phyloP scores from a whole-genome alignment of 2,329 filamentous ascomycete genomes.

The Hypoxylon sp. region DNA sequence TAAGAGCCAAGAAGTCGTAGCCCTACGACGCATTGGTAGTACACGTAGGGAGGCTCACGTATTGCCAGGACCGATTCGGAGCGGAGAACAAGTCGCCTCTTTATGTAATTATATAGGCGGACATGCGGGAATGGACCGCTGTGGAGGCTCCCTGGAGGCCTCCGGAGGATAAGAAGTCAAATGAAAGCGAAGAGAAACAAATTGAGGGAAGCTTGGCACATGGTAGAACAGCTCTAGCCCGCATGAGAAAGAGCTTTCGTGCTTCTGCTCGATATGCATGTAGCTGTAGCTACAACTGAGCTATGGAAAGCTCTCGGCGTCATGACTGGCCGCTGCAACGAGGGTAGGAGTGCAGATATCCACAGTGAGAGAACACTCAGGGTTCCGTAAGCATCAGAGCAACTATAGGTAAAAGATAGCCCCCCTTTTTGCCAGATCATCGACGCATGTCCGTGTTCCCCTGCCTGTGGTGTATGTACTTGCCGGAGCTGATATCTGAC shows the following conservation, averaged over 20 bases:
- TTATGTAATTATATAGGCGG: conserved; percentile 26
- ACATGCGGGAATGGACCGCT: conserved; percentile 23
- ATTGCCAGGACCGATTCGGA: conserved; percentile 31
- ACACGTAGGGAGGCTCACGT: conserved; percentile 25
- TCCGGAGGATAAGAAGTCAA: conserved; percentile 34
- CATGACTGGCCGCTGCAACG: conserved; percentile 37
- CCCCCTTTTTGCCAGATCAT: conserved; percentile 38
- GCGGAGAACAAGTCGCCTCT: conserved; percentile 19
- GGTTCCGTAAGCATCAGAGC: conserved; percentile 28
- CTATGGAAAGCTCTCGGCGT: conserved; percentile 34
- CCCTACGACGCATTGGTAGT: conserved; percentile 34
- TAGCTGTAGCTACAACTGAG: conserved; percentile 37
- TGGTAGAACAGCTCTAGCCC: conserved; percentile 35
- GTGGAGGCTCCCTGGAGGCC: conserved; percentile 40
- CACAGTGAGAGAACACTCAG: conserved; percentile 21
- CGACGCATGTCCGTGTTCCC: conserved; percentile 36
- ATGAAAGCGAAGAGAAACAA: conserved; percentile 20
- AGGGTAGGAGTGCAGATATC: conserved; percentile 32
- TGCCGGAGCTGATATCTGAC: conserved; percentile 43
- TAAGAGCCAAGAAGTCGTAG: conserved; percentile 40
- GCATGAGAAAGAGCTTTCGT: conserved; percentile 39
- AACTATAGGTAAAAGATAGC: conserved; percentile 18
- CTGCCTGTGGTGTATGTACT: conserved; percentile 24
- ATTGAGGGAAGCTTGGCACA: conserved; percentile 36
- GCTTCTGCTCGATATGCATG: conserved; percentile 39